Base-by-base conservation (phyloP, 2,329 filamentous ascomycete genomes). In the Fusarium sp. region DNA sequence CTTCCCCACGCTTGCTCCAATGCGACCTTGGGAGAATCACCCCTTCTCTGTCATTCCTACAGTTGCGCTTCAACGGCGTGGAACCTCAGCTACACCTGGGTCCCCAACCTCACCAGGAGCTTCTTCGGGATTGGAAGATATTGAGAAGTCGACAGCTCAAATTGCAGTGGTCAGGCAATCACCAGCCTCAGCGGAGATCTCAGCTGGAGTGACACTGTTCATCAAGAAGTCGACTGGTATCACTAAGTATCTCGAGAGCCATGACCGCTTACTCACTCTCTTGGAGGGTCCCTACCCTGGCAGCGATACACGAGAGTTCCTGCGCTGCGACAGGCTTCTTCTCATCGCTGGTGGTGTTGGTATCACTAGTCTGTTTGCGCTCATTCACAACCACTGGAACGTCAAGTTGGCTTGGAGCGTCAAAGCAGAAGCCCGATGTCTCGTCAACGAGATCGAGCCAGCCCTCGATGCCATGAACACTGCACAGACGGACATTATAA, bases 21-120 rank as follows among this genome's bases (percentile, higher is more conserved):
- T 68, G 41, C 34, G 65, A 4, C 65, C 65, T 2, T 68, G 65
- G 65, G 65, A 68, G 15, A 68, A 68, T 9, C 65, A 68, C 6
- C 65, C 65, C 3, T 68, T 68, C 52, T 68, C 65, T 0, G 54
- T 68, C 11, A 68, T 68, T 12, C 63, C 65, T 2, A 68, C 62
- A 1, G 62, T 68, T 39, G 65, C 45, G 17, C 54, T 68, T 18
- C 52, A 65, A 1, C 36, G 38, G 1, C 62, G 66, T 5, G 65
- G 39, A 24, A 24, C 15, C 0, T 26, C 54, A 2, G 38, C 28
- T 2, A 47, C 45, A 0, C 45, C 52, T 3, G 36, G 54, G 0
- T 67, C 65, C 1, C 65, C 65, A 8, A 52, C 28, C 14, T 68
- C 65, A 1, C 65, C 52, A 0, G 62, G 62, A 2, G 62, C 44